A percentile compares a stretch with the other conserved stretches of the same genome.
phyloP scores from a whole-genome alignment of 2,329 filamentous ascomycete species.

The Fusarium buharicum region DNA sequence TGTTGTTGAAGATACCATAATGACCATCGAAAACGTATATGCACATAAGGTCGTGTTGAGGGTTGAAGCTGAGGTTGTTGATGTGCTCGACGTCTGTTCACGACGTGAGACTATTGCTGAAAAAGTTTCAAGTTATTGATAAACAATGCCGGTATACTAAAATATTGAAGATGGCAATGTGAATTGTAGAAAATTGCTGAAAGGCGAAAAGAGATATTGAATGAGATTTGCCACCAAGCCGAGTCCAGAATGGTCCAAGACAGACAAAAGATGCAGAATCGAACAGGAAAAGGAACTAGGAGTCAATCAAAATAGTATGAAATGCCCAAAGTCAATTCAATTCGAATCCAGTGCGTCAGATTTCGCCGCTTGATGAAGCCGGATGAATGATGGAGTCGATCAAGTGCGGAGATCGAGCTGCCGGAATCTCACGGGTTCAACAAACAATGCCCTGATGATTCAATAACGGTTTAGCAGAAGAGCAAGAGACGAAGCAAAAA shows the following conservation, averaged over 20 bases:
- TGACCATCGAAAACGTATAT: slow-evolving; percentile 11
- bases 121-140: background rate
- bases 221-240: slow-evolving; percentile 17
- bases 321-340: background rate
- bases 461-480: background rate
- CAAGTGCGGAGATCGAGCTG: slow-evolving; percentile 28
- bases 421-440: slow-evolving; percentile 8
- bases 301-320: background rate
- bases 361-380: slow-evolving; percentile 24
- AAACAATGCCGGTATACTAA: background rate
- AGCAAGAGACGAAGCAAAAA: background rate
- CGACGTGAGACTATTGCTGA: slow-evolving; percentile 3
- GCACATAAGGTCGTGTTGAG: slow-evolving; percentile 20
- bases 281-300: background rate
- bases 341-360: slow-evolving; percentile 22
- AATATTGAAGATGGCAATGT: background rate
- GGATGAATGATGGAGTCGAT: slow-evolving; percentile 15
- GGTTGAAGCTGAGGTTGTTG: background rate
- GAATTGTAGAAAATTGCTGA: background rate
- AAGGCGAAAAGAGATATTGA: slow-evolving; percentile 1
- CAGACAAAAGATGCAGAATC: background rate
- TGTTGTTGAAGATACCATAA: slow-evolving; percentile 26
- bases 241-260: slow-evolving; percentile 2
- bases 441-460: background rate
- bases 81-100: slow-evolving; percentile 5